Base-by-base conservation (phyloP, 495 filamentous ascomycete genomes). In the Xylaria castorea region DNA sequence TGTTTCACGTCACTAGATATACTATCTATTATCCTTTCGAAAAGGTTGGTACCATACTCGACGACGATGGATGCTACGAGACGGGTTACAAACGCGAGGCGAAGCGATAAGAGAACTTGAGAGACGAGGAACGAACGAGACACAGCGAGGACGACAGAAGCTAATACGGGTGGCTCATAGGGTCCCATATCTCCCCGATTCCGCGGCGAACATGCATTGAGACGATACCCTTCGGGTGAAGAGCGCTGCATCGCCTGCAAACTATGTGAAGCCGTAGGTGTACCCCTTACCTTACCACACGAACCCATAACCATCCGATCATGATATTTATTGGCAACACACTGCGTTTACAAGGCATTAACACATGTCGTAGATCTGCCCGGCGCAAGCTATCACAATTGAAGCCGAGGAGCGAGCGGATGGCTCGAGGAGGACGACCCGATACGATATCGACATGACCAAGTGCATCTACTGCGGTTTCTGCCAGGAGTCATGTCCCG, bases 401-500 rank as follows among this genome's bases (percentile, higher is more conserved):
- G 96, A 99, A 85, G 97, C 96, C 60, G 96, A 99, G 79, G 96
- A 99, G 85, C 94, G 96, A 83, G 93, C 91, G 78, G 96, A 99
- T 78, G 96, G 96, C 57, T 96, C 93, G 76, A 89, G 96, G 79
- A 89, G 96, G 77, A 99, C 96, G 61, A 97, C 95, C 65, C 90
- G 95, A 80, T 99, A 99, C 84, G 96, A 99, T 85, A 97, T 99
- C 81, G 96, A 99, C 87, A 99, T 99, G 96, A 98, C 96, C 80
- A 99, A 99, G 87, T 99, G 96, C 84, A 99, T 99, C 81, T 99
- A 98, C 88, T 99, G 96, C 81, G 96, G 96, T 18, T 97, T 97
- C 87, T 99, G 96, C 88, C 96, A 99, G 85, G 96, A 99, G 87
- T 97, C 93, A 74, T 99, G 96, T 84, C 96, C 96, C 38, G 96